Percentiles rank a stretch among this genome's conserved stretches.
phyloP scores from a whole-genome alignment of 1,284 basidiomycete species.

The Mycosarcoma maydis region DNA sequence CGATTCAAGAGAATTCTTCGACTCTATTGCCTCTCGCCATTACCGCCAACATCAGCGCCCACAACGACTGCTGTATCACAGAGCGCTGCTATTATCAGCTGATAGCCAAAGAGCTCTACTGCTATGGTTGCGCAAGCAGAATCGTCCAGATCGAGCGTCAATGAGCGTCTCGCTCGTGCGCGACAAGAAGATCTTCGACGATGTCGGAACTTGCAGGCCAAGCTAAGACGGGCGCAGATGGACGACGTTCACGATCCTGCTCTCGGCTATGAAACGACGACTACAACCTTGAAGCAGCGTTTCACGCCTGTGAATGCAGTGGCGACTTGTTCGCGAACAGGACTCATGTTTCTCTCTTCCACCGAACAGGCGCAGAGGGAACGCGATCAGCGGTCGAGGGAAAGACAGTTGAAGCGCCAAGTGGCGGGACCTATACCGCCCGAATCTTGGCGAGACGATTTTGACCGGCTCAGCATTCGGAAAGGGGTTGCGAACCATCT shows the following conservation, averaged over 20 bases:
- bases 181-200: slow-evolving; percentile 32
- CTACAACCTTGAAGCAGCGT: background rate
- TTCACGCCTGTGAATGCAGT: background rate
- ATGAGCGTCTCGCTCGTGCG: slow-evolving; percentile 33
- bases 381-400: slow-evolving; percentile 15
- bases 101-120: too few relatives aligned
- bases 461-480: slow-evolving; percentile 27
- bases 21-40: too few relatives aligned
- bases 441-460: slow-evolving; percentile 43
- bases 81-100: too few relatives aligned
- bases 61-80: too few relatives aligned
- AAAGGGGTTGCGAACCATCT: slow-evolving; percentile 5
- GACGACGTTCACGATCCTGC: background rate
- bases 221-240: slow-evolving; percentile 16
- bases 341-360: slow-evolving; percentile 26
- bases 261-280: background rate
- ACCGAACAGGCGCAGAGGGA: slow-evolving; percentile 29
- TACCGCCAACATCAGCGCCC: slow-evolving; percentile 15
- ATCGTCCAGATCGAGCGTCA: slow-evolving; percentile 26
- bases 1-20: too few relatives aligned
- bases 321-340: slow-evolving; percentile 26
- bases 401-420: slow-evolving; percentile 30
- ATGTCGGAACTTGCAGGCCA: slow-evolving; percentile 31
- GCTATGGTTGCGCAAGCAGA: slow-evolving; percentile 8
- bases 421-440: slow-evolving; percentile 49